Evolutionary conservation across 345 rosid genomes (phyloP).

Genomic region (Aethionema arabicum): DNA sequence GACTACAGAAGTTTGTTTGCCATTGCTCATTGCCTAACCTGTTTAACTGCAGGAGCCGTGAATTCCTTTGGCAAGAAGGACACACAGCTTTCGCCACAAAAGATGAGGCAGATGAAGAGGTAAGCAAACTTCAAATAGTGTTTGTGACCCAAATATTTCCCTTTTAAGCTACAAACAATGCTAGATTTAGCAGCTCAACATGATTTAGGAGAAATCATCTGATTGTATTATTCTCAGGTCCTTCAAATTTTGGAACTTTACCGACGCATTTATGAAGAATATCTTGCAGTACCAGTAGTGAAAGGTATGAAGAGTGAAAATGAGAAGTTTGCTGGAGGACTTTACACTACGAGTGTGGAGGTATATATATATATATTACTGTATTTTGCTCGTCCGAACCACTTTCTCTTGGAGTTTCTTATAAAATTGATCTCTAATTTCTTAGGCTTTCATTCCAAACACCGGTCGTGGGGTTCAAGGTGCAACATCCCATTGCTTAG

Average conservation of each 20-base stretch:
- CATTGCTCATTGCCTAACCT: background rate
- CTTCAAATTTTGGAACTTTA: conserved; percentile 77
- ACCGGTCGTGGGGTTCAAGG: conserved; percentile 99
- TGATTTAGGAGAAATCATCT: background rate
- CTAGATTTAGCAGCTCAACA: conserved; percentile 9
- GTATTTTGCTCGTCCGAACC: background rate
- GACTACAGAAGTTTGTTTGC: conserved; percentile 10
- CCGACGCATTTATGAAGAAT: conserved; percentile 84
- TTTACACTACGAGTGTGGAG: conserved; percentile 96
- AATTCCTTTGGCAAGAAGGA: conserved; percentile 99
- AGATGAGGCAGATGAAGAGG: conserved; percentile 90
- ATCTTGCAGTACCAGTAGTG: conserved; percentile 82
- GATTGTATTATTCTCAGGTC: conserved; percentile 32
- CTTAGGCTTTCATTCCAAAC: conserved; percentile 91
- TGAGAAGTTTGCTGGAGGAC: conserved; percentile 98
- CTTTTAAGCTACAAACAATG: background rate
- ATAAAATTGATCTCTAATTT: conserved; percentile 3
- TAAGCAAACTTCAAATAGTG: conserved; percentile 31
- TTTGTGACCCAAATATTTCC: conserved; percentile 12
- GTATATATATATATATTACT: conserved; percentile 37
- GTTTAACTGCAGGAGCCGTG: conserved; percentile 76
- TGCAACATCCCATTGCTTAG: conserved; percentile 95
- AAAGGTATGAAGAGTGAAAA: conserved; percentile 96
- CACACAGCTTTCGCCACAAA: conserved; percentile 93
- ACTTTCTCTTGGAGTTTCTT: conserved; percentile 11